phyloP scores from a whole-genome alignment of 225 moss, liverwort and hornwort species.

The Climacium dendroides region DNA sequence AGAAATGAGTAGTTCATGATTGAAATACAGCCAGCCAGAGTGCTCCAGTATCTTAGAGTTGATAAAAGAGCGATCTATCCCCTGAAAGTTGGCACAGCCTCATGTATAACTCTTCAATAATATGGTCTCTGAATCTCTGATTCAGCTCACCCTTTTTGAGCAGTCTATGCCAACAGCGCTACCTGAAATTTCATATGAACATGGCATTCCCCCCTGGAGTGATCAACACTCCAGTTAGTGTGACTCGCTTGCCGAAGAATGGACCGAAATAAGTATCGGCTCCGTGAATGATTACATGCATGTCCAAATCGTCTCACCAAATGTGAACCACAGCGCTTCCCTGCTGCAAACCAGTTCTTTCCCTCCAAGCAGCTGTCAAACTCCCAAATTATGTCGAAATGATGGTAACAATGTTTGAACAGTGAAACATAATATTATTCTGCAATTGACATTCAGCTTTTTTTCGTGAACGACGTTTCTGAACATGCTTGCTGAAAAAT shows the following conservation, averaged over 20 bases:
- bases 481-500: not conserved
- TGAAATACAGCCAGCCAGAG: not conserved
- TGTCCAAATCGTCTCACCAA: not conserved
- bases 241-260: not conserved
- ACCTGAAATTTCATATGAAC: not conserved
- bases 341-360: not conserved
- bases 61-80: not conserved
- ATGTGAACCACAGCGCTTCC: not conserved
- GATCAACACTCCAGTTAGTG: not conserved
- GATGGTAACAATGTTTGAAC: not conserved
- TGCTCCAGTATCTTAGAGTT: rapidly evolving
- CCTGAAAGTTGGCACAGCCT: not conserved
- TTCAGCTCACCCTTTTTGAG: not conserved
- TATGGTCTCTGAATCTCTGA: not conserved
- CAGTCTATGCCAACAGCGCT: not conserved
- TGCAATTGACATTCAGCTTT: not conserved
- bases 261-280: not conserved
- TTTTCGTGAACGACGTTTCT: not conserved
- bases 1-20: not conserved
- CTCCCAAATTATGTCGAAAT: too few species aligned
- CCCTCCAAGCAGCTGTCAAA: not conserved
- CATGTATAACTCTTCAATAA: not conserved
- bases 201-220: not conserved
- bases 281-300: not conserved
- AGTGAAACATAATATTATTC: not conserved